A percentile compares a stretch with the other conserved stretches of the same genome.
phyloP scores from a whole-genome alignment of 1,284 basidiomycete genomes.

The Trametes polyzona region DNA sequence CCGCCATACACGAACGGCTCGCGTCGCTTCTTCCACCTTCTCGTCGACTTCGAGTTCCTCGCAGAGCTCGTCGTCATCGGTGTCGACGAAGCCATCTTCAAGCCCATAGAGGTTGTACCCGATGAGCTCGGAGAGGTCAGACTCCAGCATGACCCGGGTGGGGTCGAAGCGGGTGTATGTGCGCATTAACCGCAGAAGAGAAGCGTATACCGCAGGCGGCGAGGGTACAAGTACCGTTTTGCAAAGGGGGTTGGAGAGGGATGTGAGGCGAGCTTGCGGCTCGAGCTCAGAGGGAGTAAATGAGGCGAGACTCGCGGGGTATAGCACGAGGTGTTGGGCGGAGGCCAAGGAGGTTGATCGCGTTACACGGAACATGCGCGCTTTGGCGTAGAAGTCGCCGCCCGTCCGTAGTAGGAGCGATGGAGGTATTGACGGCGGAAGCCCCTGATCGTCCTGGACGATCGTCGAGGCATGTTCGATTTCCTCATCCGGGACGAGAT shows the following conservation, averaged over 20 bases:
- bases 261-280: slow-evolving; percentile 13
- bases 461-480: slow-evolving; percentile 30
- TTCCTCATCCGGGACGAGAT: slow-evolving; percentile 33
- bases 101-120: slow-evolving; percentile 34
- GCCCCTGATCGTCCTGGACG: slow-evolving; percentile 25
- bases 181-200: slow-evolving; percentile 35
- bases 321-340: slow-evolving; percentile 31
- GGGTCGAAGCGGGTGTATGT: slow-evolving; percentile 27
- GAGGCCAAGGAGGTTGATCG: slow-evolving; percentile 10
- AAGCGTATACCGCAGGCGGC: slow-evolving; percentile 32
- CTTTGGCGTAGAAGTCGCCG: slow-evolving; percentile 35
- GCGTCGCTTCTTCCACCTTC: slow-evolving; percentile 27
- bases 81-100: slow-evolving; percentile 20
- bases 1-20: slow-evolving; percentile 31
- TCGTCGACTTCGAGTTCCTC: slow-evolving; percentile 30
- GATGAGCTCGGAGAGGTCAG: slow-evolving; percentile 38
- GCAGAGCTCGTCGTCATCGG: slow-evolving; percentile 22
- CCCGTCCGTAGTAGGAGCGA: slow-evolving; percentile 24
- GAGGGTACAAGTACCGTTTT: slow-evolving; percentile 30
- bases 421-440: slow-evolving; percentile 30
- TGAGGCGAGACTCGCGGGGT: slow-evolving; percentile 33
- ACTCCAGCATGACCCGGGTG: slow-evolving; percentile 29
- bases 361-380: slow-evolving; percentile 30
- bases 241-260: slow-evolving; percentile 3
- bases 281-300: slow-evolving; percentile 28